These are phyloP conservation scores for Chytridiales sp. DNA, from an alignment of 371 early-diverging fungal species.

Conservation along the genomic window DNA sequence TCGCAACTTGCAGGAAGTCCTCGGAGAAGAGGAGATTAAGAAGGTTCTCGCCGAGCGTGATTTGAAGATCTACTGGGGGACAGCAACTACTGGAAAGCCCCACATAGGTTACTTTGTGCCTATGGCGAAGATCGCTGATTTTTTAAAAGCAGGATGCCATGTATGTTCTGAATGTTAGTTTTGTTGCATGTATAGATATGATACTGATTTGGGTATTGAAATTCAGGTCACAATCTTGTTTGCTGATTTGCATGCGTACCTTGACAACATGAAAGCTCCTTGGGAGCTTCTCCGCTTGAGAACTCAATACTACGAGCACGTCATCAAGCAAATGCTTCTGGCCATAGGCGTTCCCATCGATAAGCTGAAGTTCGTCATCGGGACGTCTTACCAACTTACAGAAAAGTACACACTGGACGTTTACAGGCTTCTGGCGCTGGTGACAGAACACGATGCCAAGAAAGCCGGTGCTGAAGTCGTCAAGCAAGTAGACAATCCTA, in stretches of 20 bases:
- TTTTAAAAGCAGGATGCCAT: conserved; percentile 90
- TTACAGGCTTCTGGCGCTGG: conserved; percentile 84
- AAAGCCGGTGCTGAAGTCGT: conserved; percentile 99
- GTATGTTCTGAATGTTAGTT: conserved; percentile 35
- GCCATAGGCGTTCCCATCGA: conserved; percentile 91
- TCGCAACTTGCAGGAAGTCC: conserved; percentile 95
- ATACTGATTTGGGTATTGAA: not conserved
- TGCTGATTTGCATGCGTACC: conserved; percentile 98
- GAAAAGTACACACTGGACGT: conserved; percentile 93
- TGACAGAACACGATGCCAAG: conserved; percentile 96
- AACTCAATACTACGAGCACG: conserved; percentile 91
- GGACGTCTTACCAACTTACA: conserved; percentile 87
- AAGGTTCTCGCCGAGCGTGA: conserved; percentile 84
- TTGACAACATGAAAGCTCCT: conserved; percentile 99
- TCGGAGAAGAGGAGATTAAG: conserved; percentile 90
- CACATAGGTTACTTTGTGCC: conserved; percentile 99
- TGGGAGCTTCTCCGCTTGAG: conserved; percentile 89
- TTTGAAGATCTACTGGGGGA: conserved; percentile 99
- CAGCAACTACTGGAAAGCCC: conserved; percentile 98
- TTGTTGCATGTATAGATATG: not conserved
- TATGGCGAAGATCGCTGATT: conserved; percentile 98
- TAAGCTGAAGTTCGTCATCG: conserved; percentile 91
- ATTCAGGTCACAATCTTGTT: conserved; percentile 87
- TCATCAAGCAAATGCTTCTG: conserved; percentile 89
- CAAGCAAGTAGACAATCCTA: conserved; percentile 96